phyloP scores from a whole-genome alignment of 2,329 filamentous ascomycete species.

The Arthrobotrys musiformis region DNA sequence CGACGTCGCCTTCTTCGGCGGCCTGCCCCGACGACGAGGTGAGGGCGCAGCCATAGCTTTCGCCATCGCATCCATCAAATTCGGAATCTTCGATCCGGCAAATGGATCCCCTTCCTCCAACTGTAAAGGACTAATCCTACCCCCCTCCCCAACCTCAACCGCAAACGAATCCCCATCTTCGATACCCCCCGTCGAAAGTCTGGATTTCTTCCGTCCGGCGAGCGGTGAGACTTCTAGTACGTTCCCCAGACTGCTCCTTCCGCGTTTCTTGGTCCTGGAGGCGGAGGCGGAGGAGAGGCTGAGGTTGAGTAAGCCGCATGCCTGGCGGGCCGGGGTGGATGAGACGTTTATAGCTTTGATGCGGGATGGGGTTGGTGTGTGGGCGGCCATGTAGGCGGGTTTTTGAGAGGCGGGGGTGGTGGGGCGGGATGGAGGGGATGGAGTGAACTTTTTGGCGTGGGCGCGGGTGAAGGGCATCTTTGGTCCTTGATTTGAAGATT shows the following conservation, averaged over 20 bases:
- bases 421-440: background rate
- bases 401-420: slow-evolving; percentile 11
- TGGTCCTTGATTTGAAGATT: no score
- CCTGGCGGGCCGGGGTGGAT: background rate
- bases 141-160: background rate
- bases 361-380: background rate
- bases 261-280: no score
- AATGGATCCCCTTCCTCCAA: background rate
- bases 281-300: background rate
- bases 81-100: no score
- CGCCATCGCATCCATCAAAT: no score
- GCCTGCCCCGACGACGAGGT: background rate
- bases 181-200: background rate
- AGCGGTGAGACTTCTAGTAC: no score
- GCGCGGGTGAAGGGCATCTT: background rate
- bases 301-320: background rate
- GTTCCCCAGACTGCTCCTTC: background rate
- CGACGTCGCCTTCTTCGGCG: background rate
- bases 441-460: background rate
- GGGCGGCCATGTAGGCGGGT: background rate
- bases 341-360: background rate
- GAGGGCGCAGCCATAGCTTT: background rate
- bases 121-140: background rate
- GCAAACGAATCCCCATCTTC: background rate
- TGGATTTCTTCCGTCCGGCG: background rate